phyloP scores from a whole-genome alignment of 2,329 filamentous ascomycete species.

The Sordariomycetes sp. region DNA sequence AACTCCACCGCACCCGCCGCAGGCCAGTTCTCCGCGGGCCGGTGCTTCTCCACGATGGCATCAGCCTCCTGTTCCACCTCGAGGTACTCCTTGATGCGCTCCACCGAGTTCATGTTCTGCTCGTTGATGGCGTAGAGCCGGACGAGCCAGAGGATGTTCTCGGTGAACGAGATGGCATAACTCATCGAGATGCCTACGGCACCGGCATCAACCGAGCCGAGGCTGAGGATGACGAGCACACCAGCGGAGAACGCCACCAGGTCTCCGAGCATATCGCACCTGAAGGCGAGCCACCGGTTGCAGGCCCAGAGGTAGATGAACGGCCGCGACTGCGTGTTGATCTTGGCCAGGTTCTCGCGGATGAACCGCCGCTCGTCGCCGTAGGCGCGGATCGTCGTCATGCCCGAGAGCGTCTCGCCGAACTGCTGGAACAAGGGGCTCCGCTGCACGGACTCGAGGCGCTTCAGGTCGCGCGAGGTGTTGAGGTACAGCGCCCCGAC shows the following conservation, averaged over 20 bases:
- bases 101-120: conserved; percentile 99
- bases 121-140: conserved; percentile 89
- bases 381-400: conserved; percentile 94
- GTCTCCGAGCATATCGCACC: conserved; percentile 82
- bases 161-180: conserved; percentile 92
- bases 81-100: conserved; percentile 93
- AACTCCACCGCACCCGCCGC: conserved; percentile 79
- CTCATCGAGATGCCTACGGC: conserved; percentile 88
- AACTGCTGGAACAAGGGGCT: conserved; percentile 97
- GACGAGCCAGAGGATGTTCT: conserved; percentile 94
- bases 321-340: conserved; percentile 83
- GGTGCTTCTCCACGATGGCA: conserved; percentile 61
- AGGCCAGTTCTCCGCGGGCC: conserved; percentile 74
- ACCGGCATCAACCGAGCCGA: conserved; percentile 76
- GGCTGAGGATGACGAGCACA: conserved; percentile 73
- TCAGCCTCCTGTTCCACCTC: conserved; percentile 90
- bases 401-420: conserved; percentile 84
- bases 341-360: conserved; percentile 72
- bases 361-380: conserved; percentile 90
- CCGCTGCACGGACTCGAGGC: conserved; percentile 83
- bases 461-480: conserved; percentile 89
- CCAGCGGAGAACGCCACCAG: conserved; percentile 89
- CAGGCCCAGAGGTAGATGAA: conserved; percentile 96
- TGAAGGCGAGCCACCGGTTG: conserved; percentile 91
- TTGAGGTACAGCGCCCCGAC: conserved; percentile 82